These are phyloP conservation scores for Hylodesmum podocarpum DNA, from an alignment of 306 rosid species.

Conservation along the genomic window DNA sequence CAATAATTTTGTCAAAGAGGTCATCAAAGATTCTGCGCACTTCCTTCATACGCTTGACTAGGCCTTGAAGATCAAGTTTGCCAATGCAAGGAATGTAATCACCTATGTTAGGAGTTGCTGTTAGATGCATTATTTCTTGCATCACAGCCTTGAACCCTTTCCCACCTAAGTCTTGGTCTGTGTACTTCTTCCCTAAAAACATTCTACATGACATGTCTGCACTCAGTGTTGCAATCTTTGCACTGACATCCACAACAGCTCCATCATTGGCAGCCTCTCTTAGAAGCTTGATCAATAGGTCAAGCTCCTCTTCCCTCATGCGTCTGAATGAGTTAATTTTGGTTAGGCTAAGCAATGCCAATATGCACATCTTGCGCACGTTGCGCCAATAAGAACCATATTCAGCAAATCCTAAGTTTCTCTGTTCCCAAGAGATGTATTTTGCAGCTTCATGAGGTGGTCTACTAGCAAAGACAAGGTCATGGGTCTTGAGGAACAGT, in stretches of 20 bases:
- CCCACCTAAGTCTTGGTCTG: constrained; percentile 48
- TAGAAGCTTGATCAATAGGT: constrained; percentile 30
- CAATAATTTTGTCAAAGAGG: constrained; percentile 60
- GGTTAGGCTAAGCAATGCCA: constrained; percentile 50
- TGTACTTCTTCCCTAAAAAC: constrained; percentile 59
- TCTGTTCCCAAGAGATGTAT: constrained; percentile 45
- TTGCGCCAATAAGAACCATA: constrained; percentile 74
- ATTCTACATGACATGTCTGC: constrained; percentile 49
- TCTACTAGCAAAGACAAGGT: constrained; percentile 56
- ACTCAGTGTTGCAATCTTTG: constrained; percentile 29
- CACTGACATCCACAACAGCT: constrained; percentile 46
- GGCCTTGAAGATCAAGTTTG: constrained; percentile 58
- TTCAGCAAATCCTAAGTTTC: constrained; percentile 30
- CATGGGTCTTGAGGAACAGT: constrained; percentile 62
- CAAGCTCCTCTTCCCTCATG: constrained; percentile 61
- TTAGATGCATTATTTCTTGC: constrained; percentile 40
- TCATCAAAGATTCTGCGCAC: constrained; percentile 47
- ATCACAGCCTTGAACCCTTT: constrained; percentile 55
- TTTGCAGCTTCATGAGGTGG: constrained; percentile 46
- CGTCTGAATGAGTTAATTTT: constrained; percentile 47
- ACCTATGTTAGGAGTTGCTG: constrained; percentile 42
- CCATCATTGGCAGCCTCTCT: constrained; percentile 33
- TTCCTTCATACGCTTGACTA: constrained; percentile 42
- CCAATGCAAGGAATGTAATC: constrained; percentile 58
- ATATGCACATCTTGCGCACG: constrained; percentile 65